Evolutionary conservation across 2,329 filamentous ascomycete species (phyloP).

Genomic region (Ophiosphaerella narmari): DNA sequence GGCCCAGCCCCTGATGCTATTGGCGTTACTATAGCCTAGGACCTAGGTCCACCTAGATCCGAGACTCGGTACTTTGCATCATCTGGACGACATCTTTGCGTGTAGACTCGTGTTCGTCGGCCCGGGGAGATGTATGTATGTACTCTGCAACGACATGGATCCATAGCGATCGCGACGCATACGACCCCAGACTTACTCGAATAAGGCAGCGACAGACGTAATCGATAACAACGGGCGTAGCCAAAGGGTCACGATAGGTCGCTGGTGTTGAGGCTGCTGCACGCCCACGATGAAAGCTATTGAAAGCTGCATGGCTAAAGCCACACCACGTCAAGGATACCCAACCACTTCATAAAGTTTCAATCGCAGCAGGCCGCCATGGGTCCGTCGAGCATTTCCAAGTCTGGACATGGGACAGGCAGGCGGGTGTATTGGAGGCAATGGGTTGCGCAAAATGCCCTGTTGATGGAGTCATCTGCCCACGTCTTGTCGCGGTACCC

Average conservation of each 20-base stretch:
- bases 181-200: not conserved
- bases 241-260: not conserved
- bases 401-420: too few species aligned
- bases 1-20: not conserved
- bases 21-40: not conserved
- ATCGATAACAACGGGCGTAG: not conserved
- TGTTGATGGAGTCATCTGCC: too few species aligned
- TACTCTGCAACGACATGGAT: not conserved
- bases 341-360: not conserved
- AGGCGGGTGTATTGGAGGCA: too few species aligned
- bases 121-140: not conserved
- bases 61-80: too few species aligned
- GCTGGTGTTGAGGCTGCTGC: not conserved
- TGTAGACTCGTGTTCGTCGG: not conserved
- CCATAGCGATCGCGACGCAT: not conserved
- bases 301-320: constrained; percentile 1
- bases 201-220: constrained; percentile 2
- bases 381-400: too few species aligned
- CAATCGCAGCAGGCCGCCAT: not conserved
- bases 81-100: too few species aligned
- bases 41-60: not conserved
- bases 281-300: constrained; percentile 2
- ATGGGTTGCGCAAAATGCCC: too few species aligned
- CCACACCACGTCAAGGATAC: not conserved
- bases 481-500: too few species aligned